Conservation (phyloP, 306 rosid genomes). For the Trifolium repens region DNA sequence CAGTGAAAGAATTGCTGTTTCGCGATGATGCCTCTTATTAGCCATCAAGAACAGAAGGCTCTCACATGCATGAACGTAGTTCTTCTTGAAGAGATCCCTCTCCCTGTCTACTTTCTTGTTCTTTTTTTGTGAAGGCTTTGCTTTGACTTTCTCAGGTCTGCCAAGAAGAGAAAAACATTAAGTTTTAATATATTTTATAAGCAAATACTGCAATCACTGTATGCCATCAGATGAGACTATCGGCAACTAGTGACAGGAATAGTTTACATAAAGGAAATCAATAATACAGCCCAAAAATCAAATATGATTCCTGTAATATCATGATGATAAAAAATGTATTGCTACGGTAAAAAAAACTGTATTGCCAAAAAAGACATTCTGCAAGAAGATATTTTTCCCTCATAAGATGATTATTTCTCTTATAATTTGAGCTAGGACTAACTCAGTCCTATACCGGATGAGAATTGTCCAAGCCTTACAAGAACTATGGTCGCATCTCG, state of each 20-base stretch:
- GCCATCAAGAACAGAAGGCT: slow-evolving; percentile 74
- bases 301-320: background rate
- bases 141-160: slow-evolving; percentile 79
- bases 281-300: background rate
- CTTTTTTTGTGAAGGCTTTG: slow-evolving; percentile 64
- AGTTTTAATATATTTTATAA: slow-evolving; percentile 27
- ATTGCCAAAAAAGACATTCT: background rate
- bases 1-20: slow-evolving; percentile 64
- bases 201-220: slow-evolving; percentile 2
- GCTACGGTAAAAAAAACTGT: background rate
- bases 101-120: slow-evolving; percentile 61
- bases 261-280: background rate
- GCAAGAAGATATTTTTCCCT: background rate
- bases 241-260: background rate
- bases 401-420: slow-evolving; percentile 7
- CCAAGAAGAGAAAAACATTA: slow-evolving; percentile 33
- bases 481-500: background rate
- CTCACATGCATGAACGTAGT: slow-evolving; percentile 88
- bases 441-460: background rate
- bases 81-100: slow-evolving; percentile 80
- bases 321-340: slow-evolving; percentile 3
- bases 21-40: slow-evolving; percentile 56
- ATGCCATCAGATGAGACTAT: slow-evolving; percentile 8
- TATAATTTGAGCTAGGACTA: background rate
- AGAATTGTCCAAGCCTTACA: background rate